phyloP scores from a whole-genome alignment of 345 rosid species.

The Populus tremula region DNA sequence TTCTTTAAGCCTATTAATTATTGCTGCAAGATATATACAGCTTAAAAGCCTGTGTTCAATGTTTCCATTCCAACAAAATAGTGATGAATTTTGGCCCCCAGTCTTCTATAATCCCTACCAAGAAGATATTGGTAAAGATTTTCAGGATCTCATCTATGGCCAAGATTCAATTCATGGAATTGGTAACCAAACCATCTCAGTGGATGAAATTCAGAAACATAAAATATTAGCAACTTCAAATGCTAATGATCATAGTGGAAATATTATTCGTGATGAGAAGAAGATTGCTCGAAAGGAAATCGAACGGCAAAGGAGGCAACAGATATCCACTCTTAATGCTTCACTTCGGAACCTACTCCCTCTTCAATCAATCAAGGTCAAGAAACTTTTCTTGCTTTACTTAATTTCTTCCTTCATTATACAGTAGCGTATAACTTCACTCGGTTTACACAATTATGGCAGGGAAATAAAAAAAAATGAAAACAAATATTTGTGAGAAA shows the following conservation, averaged over 20 bases:
- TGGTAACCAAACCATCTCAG: neutral
- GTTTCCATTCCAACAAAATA: slow-evolving; percentile 17
- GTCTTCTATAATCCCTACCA: slow-evolving; percentile 18
- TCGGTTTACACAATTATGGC: neutral
- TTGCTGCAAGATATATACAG: neutral
- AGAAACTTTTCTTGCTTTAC: neutral
- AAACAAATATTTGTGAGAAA: neutral
- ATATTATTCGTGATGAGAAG: slow-evolving; percentile 9
- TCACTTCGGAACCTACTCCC: slow-evolving; percentile 53
- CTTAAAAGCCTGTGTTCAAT: slow-evolving; percentile 2
- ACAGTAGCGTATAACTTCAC: neutral
- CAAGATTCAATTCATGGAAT: neutral
- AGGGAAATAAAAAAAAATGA: neutral
- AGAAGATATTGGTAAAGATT: slow-evolving; percentile 5
- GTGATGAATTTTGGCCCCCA: neutral
- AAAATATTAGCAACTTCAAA: neutral
- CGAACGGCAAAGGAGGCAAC: slow-evolving; percentile 48
- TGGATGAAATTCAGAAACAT: neutral
- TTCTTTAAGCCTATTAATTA: neutral
- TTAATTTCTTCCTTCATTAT: neutral
- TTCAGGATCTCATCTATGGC: neutral
- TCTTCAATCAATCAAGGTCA: slow-evolving; percentile 41
- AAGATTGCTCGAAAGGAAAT: slow-evolving; percentile 39
- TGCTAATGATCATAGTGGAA: neutral
- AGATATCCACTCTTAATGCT: slow-evolving; percentile 39